Percentiles rank a stretch among this genome's conserved stretches.
These are phyloP conservation scores for Euphorbia corollata DNA, from an alignment of 441 rosid species.

Conservation along the genomic window DNA sequence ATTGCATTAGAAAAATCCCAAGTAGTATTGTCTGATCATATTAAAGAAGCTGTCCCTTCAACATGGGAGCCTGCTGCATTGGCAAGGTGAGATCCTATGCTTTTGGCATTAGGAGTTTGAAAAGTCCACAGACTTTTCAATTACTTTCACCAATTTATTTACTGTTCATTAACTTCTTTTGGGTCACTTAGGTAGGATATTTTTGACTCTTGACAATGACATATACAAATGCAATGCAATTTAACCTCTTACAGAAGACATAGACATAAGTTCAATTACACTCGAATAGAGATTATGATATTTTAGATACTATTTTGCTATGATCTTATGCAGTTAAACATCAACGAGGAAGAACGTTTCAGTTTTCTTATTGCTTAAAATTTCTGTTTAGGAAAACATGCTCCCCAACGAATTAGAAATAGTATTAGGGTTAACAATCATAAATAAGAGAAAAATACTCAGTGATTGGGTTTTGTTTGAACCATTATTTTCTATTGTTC, in stretches of 20 bases:
- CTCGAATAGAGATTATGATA: not conserved
- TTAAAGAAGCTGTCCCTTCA: constrained; percentile 78
- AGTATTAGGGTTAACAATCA: not conserved
- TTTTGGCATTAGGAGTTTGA: not conserved
- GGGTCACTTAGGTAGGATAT: too few relatives aligned
- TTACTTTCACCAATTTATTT: not conserved
- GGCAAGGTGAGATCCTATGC: constrained; percentile 51
- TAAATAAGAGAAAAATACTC: not conserved
- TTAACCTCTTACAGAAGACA: not conserved
- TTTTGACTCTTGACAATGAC: not conserved
- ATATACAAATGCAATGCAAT: not conserved
- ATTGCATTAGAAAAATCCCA: constrained; percentile 80
- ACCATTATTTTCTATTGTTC: not conserved
- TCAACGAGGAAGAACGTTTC: not conserved
- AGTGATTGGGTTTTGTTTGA: not conserved
- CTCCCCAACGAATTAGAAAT: not conserved
- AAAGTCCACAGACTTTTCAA: not conserved
- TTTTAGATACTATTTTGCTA: not conserved
- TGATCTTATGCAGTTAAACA: not conserved
- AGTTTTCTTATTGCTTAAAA: not conserved
- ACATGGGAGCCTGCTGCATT: constrained; percentile 92
- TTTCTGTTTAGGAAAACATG: not conserved
- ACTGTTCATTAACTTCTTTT: too few relatives aligned
- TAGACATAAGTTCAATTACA: not conserved
- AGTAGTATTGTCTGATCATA: constrained; percentile 51